Conservation (phyloP, 139 green algal species). For the Micractinium sp. region DNA sequence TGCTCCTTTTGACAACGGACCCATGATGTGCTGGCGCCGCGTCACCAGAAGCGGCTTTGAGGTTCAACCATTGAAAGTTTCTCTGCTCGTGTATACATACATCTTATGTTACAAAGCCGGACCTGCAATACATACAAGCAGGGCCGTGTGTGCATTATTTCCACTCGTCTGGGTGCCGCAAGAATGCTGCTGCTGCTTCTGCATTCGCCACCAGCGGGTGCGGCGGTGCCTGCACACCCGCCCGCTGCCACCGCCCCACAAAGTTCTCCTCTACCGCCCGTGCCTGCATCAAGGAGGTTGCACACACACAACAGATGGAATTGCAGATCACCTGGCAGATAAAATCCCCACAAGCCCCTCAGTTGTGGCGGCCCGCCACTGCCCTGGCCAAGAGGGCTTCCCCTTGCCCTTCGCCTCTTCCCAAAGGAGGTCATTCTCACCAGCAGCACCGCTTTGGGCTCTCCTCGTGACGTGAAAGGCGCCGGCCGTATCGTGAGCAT, state of each 20-base stretch:
- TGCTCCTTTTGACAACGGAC: too few species aligned
- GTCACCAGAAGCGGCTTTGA: too few species aligned
- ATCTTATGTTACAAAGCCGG: too few species aligned
- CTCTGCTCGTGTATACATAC: too few species aligned
- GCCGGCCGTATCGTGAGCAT: constrained; percentile 85
- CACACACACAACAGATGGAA: background rate
- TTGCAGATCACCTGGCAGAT: background rate
- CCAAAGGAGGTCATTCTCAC: constrained; percentile 27
- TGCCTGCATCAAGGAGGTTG: constrained; percentile 36
- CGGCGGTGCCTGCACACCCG: constrained; percentile 55
- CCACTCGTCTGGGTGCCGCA: constrained; percentile 35
- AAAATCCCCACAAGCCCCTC: too few species aligned
- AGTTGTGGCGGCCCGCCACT: background rate
- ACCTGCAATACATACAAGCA: background rate
- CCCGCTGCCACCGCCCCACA: constrained; percentile 54
- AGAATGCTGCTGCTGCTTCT: constrained; percentile 5
- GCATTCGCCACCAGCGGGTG: constrained; percentile 44
- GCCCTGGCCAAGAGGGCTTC: background rate
- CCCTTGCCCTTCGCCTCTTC: background rate
- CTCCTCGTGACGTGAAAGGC: constrained; percentile 72
- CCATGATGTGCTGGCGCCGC: too few species aligned
- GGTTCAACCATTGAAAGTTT: too few species aligned
- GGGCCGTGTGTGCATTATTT: background rate
- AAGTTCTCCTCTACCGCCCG: constrained; percentile 67
- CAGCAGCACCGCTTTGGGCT: constrained; percentile 70